These are phyloP conservation scores for Parastagonospora avenae DNA, from an alignment of 2,329 filamentous ascomycete species.

Conservation along the genomic window DNA sequence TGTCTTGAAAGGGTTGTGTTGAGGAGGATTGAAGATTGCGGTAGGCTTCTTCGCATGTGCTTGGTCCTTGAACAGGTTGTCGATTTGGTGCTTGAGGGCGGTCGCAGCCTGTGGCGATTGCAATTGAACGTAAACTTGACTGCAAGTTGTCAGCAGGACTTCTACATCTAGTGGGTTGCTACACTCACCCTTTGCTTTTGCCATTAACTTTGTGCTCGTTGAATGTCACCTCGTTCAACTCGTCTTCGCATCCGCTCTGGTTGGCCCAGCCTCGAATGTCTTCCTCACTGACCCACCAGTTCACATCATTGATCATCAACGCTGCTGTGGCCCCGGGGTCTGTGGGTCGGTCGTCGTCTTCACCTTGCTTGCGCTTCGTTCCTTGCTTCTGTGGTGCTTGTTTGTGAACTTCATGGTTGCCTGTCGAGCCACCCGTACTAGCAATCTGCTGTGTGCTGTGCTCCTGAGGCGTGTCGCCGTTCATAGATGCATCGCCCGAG, in stretches of 20 bases:
- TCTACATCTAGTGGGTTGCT: not conserved
- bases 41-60: slow-evolving; percentile 67
- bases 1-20: slow-evolving; percentile 86
- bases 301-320: slow-evolving; percentile 84
- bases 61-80: slow-evolving; percentile 65
- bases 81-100: slow-evolving; percentile 81
- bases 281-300: slow-evolving; percentile 94
- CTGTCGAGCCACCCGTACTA: slow-evolving; percentile 49
- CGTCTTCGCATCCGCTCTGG: slow-evolving; percentile 78
- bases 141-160: slow-evolving; percentile 35
- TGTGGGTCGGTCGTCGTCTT: slow-evolving; percentile 56
- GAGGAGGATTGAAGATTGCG: slow-evolving; percentile 76
- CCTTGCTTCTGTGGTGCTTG: slow-evolving; percentile 60
- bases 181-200: slow-evolving; percentile 90
- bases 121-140: slow-evolving; percentile 84
- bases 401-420: slow-evolving; percentile 45
- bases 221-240: slow-evolving; percentile 91
- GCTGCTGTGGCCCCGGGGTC: slow-evolving; percentile 70
- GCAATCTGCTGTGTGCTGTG: slow-evolving; percentile 50
- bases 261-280: slow-evolving; percentile 87
- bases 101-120: slow-evolving; percentile 82
- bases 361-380: slow-evolving; percentile 65
- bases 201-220: slow-evolving; percentile 99
- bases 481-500: slow-evolving; percentile 20
- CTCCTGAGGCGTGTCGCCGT: slow-evolving; percentile 29